Base-by-base conservation (phyloP, 495 filamentous ascomycete species). In the Tuber magnatum region DNA sequence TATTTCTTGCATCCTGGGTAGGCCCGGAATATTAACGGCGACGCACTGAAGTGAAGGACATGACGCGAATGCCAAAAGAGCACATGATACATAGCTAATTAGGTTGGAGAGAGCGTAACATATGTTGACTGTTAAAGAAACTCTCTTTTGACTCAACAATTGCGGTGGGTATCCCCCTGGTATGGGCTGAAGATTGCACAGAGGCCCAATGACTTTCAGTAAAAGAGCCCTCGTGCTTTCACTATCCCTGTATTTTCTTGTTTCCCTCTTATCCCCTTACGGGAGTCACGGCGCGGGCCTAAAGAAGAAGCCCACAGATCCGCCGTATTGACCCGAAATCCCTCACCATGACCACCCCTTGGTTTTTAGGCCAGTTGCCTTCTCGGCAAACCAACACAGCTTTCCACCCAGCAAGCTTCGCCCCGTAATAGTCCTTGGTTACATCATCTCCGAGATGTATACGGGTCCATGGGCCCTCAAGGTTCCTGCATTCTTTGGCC, bases 361-460 rank as follows among this genome's bases (percentile, higher is more conserved):
- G 38, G 3, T 75, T 43, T 14, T 8, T 35, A 32, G 56, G 40
- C 40, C 16, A 28, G n/a, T 72, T 42, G 12, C 41, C 61, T 40
- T 69, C 72, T 38, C 80, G 70, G 75, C 86, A 84, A 48, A 92
- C 76, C 39, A 89, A 76, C 28, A 89, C 84, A 6, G 86, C 85
- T 68, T 87, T 83, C 92, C 92, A 94, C 0, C 91, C 90, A 20
- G 90, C 91, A 32, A 84, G 81, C 42, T 81, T 65, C 9, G 92
- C 91, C 5, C 85, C 91, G 8, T 84, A 43, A 65, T 88, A 89
- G 73, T 94, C 92, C 77, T 92, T 89, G 38, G 84, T 78, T 4
- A 85, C 80, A 70, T 92, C 88, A 82, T 94, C 91, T 0, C 92
- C 92, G 18, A 93, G 86, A 82, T 93, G 90, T 0, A 93, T 76